Conservation (phyloP, 2,329 filamentous ascomycete genomes). For the Sporothrix variecibatus region DNA sequence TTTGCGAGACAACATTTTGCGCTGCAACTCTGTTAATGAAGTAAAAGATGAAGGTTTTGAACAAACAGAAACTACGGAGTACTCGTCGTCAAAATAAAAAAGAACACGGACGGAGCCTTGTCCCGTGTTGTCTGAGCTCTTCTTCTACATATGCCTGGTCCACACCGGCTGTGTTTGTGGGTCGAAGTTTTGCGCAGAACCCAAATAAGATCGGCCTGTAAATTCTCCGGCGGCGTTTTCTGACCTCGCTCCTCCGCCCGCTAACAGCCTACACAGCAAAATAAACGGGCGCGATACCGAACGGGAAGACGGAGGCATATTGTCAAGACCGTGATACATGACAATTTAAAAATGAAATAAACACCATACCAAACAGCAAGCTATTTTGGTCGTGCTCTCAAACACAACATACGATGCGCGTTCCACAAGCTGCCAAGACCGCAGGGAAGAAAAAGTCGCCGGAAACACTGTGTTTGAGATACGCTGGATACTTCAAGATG, state of each 20-base stretch:
- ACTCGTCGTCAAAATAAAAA: neutral
- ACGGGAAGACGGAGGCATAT: slow-evolving; percentile 5
- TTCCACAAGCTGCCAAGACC: neutral
- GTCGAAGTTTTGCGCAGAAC: neutral
- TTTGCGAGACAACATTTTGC: neutral
- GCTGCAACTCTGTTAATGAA: neutral
- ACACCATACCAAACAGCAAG: neutral
- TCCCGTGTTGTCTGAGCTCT: neutral
- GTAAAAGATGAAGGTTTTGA: no score
- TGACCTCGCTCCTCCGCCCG: neutral
- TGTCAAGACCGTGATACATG: neutral
- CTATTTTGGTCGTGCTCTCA: neutral
- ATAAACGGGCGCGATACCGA: neutral
- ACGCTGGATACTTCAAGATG: neutral
- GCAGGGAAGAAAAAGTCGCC: neutral
- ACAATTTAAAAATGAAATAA: neutral
- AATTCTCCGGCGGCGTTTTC: slow-evolving; percentile 9
- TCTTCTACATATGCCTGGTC: neutral
- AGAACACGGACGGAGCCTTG: neutral
- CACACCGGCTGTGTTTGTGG: neutral
- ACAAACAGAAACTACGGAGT: no score
- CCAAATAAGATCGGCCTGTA: neutral
- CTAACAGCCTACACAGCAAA: neutral
- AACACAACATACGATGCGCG: neutral
- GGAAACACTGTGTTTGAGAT: neutral